Conservation (phyloP, 345 rosid genomes). For the Brassica incana region DNA sequence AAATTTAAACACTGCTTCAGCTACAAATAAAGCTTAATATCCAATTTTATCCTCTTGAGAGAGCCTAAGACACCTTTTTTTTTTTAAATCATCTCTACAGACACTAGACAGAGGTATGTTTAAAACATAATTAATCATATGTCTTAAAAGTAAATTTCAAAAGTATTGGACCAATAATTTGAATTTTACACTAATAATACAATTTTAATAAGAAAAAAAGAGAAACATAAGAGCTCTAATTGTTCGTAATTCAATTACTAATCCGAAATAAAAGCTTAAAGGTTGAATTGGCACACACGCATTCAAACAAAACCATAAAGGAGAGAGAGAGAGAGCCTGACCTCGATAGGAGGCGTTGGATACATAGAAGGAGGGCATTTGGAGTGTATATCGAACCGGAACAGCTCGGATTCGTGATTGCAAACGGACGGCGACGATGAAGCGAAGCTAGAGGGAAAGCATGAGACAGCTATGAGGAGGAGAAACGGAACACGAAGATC, state of each 20-base stretch:
- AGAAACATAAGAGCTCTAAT: neutral
- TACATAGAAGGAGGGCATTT: conserved; percentile 66
- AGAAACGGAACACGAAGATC: conserved; percentile 37
- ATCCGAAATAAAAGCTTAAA: too few species aligned
- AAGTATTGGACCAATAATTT: neutral
- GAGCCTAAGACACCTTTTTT: neutral
- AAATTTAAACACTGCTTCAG: neutral
- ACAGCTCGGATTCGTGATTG: conserved; percentile 44
- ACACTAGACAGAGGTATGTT: neutral
- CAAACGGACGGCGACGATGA: conserved; percentile 41
- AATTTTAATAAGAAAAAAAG: too few species aligned
- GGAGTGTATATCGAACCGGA: conserved; percentile 45
- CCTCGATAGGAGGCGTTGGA: conserved; percentile 67
- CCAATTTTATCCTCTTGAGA: neutral
- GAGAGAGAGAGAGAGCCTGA: neutral
- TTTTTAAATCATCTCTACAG: neutral
- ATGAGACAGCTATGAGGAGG: conserved; percentile 34
- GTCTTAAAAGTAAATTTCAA: neutral
- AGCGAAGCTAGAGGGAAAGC: conserved; percentile 23
- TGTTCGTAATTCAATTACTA: too few species aligned
- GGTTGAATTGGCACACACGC: too few species aligned
- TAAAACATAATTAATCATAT: neutral
- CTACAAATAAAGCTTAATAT: neutral
- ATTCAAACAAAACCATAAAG: too few species aligned
- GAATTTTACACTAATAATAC: neutral